phyloP scores from a whole-genome alignment of 148 eudicot genomes.

The Nepenthes mirabilis region DNA sequence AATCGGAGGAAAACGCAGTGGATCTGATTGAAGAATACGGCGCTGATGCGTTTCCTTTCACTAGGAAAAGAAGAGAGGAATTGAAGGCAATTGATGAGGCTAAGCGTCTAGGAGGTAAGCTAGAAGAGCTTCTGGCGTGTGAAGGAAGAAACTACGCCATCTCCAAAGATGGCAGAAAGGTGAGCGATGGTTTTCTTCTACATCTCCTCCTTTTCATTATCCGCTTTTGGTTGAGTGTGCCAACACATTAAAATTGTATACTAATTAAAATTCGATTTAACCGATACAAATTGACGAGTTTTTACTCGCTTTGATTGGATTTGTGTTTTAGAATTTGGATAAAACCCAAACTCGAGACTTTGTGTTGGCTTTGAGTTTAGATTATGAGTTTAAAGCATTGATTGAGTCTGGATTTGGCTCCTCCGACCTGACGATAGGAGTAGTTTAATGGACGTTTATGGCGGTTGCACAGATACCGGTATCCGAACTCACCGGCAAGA shows the following conservation, averaged over 20 bases:
- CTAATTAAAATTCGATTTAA: no score
- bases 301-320: no score
- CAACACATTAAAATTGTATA: no score
- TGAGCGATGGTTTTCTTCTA: neutral
- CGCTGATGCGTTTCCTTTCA: constrained; percentile 45
- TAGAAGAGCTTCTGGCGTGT: constrained; percentile 36
- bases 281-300: no score
- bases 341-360: neutral
- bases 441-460: neutral
- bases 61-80: constrained; percentile 26
- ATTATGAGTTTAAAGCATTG: no score
- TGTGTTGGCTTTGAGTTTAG: neutral
- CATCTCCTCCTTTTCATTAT: neutral
- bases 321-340: neutral
- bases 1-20: constrained; percentile 28
- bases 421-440: no score
- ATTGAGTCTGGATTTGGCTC: no score
- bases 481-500: constrained; percentile 35
- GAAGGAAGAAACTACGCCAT: constrained; percentile 21
- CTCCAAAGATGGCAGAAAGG: constrained; percentile 30
- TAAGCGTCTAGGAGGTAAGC: constrained; percentile 31
- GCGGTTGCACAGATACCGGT: constrained; percentile 17
- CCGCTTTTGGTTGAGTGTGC: neutral
- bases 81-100: constrained; percentile 36
- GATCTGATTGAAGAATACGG: constrained; percentile 44